Base-by-base conservation (phyloP, 192 early-diverging fungal species). In the Entrophospora sp. region DNA sequence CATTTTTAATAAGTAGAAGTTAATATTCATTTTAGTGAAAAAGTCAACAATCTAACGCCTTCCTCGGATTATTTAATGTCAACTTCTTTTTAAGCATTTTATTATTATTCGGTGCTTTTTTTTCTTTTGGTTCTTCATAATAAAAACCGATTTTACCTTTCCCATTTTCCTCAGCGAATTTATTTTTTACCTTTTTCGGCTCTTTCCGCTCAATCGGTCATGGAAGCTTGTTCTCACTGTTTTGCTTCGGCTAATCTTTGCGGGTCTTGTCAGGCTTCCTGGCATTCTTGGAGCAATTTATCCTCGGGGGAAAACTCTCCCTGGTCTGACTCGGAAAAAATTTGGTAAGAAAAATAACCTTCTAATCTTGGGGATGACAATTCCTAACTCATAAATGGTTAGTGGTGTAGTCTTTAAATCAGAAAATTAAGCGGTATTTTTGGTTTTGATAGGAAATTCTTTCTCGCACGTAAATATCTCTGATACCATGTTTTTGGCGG, bases 271-370 rank as follows among this genome's bases (percentile, higher is more conserved):
- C 31, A 57, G 31, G 31, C 28, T 57, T 57, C 55, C 1, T n/a
- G 55, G 32, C 32, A 57, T 57, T 57, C 55, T 34, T 57, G 55
- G 31, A 34, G 28, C 14, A 57, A 34, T 57, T 57, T 57, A 34
- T 57, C 46, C 46, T 49, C 46, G 16, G 16, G 46, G 38, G 38
- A 40, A 40, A 40, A 40, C 14, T 40, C 38, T 40, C 38, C 14
- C 14, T 40, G 38, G 38, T 40, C 38, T 40, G 6, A 14, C 38
- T 40, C 38, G 38, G 38, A 40, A 40, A 40, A 40, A 40, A 40
- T 14, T 40, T 40, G 38, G n/a, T n/a, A n/a, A n/a, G n/a, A n/a
- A n/a, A n/a, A n/a, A n/a, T n/a, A n/a, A n/a, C n/a, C n/a, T n/a
- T 43, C 18, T 43, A 43, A 3, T 3, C 18, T 1, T 16, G 13